These are phyloP conservation scores for Globisporangium acanthophoron DNA, from an alignment of 352 stramenopile genomes.

Conservation along the genomic window DNA sequence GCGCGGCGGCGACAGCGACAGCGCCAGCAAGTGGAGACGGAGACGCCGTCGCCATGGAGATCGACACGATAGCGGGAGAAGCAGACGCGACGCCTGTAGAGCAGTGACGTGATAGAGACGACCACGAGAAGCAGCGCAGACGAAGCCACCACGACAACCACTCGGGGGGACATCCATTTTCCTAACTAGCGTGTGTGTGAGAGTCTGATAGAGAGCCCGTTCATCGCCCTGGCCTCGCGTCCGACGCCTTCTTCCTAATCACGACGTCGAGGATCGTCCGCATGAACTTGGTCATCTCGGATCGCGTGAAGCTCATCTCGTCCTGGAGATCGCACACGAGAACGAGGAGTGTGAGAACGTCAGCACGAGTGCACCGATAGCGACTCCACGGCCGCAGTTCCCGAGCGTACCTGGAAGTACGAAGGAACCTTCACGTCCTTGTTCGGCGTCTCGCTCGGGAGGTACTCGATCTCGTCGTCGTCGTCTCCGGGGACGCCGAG, in stretches of 20 bases:
- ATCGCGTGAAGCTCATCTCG: slow-evolving; percentile 74
- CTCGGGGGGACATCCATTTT: slow-evolving; percentile 4
- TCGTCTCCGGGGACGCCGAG: slow-evolving; percentile 57
- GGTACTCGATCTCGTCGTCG: slow-evolving; percentile 76
- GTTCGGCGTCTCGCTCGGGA: slow-evolving; percentile 53
- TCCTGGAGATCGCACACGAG: slow-evolving; percentile 27
- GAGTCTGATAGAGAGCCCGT: background rate
- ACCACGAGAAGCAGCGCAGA: background rate
- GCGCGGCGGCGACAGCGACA: background rate
- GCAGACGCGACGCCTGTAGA: background rate
- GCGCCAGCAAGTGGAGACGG: background rate
- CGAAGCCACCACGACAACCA: background rate
- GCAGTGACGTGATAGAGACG: background rate
- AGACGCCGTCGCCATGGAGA: background rate
- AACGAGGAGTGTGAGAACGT: background rate
- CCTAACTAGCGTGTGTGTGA: slow-evolving; percentile 8
- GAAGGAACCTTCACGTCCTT: slow-evolving; percentile 50
- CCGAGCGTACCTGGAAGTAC: slow-evolving; percentile 59
- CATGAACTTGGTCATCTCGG: slow-evolving; percentile 83
- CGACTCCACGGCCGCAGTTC: background rate
- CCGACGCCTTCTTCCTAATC: slow-evolving; percentile 65
- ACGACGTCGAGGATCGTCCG: slow-evolving; percentile 75
- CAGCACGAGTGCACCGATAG: background rate
- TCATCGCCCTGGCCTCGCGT: slow-evolving; percentile 13
- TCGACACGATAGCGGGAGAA: background rate